Evolutionary conservation across 1,139 yeast genomes (phyloP), one percentile per base, ranked within the genome.

Genomic region (Eremothecium coryli): DNA sequence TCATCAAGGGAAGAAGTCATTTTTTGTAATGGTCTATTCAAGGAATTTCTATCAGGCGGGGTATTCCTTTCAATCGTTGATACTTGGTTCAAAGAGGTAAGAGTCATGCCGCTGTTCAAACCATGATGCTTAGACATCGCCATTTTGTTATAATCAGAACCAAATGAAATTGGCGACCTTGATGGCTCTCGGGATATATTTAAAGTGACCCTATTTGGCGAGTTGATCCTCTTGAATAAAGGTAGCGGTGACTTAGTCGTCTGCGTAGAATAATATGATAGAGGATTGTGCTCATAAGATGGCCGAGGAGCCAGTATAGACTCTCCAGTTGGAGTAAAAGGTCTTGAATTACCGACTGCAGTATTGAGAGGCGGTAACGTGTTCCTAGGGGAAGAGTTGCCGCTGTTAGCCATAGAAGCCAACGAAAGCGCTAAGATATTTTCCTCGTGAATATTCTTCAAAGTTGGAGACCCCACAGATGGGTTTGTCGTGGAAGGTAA

Each of bases 341-440:
- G 42, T 12, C 42, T 35, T 11, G 40, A 36, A 17, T 39, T 38
- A 3, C 51, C 45, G n/a, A 52, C 46, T 9, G 30, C 30, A 17
- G 22, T 27, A 30, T 49, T 48, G 16, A 53, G 33, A 17, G 52
- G 42, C 12, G 51, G 52, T 23, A 50, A 37, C 14, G 48, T 47
- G 21, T 35, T 35, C 27, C 56, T 43, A 6, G 60, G 60, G 4
- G 60, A 54, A 2, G 60, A 53, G 6, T 52, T 49, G 8, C 58
- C 52, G 32, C 58, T 52, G 35, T 54, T 54, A 12, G 60, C 60
- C 59, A 56, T 52, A 7, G 58, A 53, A 4, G 60, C 54, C 22
- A 56, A 38, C 35, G 60, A 54, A 31, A 56, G 40, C 3, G 60
- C 60, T 26, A 56, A 33, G 49, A 56, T 43, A 33, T 53, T 56